Base-by-base conservation (phyloP, 805 yeast species). In the Ogataea philodendri region DNA sequence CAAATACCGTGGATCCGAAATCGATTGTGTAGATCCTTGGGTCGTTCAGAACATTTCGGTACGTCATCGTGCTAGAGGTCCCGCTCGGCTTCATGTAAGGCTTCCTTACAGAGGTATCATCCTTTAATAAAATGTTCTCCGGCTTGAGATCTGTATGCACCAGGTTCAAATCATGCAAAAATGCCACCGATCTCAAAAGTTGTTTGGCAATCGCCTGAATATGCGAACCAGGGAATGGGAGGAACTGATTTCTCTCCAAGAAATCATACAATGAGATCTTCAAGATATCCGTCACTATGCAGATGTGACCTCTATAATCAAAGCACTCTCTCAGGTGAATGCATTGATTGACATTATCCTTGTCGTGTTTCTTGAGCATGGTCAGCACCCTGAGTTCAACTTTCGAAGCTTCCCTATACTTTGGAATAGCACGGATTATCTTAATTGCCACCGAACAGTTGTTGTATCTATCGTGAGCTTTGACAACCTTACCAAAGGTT, bases 61-160 rank as follows among this genome's bases (percentile, higher is more conserved):
- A 30, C 13, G 35, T 15, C 15, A 22, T n/a, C 6, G 37, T 7
- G 9, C 30, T 17, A 13, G 30, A 30, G 4, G 33, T 21, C 16
- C 46, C 43, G 41, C 29, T 22, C 9, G 65, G 45, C 20, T 62
- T 57, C 15, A 49, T 43, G 34, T 63, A 52, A 26, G 57, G 61
- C 47, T 68, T 68, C 30, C 68, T 62, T 9, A 46, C 49, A 39
- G 55, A 74, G 1, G 72, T 59, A 49, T 70, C 76, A 49, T 78
- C 75, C 39, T 75, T 74, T 21, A 88, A 66, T 21, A 93, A 61
- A 26, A 93, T 84, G 57, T 93, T 93, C 60, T 93, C 99, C 1
- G 99, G 99, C 63, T 93, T 93, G 48, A 93, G 69, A 60, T 93
- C 99, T 0, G 99, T 93, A 62, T 93, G 99, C 26, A 93, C 86